Conservation (phyloP, 768 basidiomycete genomes). For the Mycena galopus region DNA sequence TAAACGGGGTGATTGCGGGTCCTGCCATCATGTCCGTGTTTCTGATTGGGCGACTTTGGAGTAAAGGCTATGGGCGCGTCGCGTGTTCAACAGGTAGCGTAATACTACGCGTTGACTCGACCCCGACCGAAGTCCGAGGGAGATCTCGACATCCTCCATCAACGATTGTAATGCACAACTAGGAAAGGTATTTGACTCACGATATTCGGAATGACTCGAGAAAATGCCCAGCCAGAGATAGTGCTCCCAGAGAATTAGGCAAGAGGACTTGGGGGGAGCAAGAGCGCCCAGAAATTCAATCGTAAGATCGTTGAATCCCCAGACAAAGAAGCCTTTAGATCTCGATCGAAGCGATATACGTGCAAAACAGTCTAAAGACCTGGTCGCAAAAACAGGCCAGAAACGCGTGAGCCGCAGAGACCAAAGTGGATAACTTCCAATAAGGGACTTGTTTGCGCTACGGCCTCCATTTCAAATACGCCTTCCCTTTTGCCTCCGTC, state of each 20-base stretch:
- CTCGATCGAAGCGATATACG: slow-evolving; percentile 24
- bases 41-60: slow-evolving; percentile 17
- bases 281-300: neutral
- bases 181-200: slow-evolving; percentile 30
- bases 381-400: slow-evolving; percentile 11
- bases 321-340: neutral
- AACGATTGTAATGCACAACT: slow-evolving; percentile 10
- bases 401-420: slow-evolving; percentile 32
- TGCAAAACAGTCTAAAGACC: slow-evolving; percentile 10
- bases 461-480: neutral
- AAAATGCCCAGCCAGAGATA: neutral
- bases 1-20: slow-evolving; percentile 49
- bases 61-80: slow-evolving; percentile 30
- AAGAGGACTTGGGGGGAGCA: neutral
- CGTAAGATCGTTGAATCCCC: neutral
- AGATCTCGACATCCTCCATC: slow-evolving; percentile 16
- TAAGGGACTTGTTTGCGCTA: neutral
- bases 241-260: neutral
- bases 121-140: slow-evolving; percentile 12
- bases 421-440: neutral
- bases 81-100: slow-evolving; percentile 13
- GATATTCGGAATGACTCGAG: slow-evolving; percentile 3
- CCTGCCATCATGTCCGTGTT: slow-evolving; percentile 37
- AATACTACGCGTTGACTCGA: slow-evolving; percentile 28
- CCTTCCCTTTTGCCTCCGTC: neutral